Evolutionary conservation across 805 yeast species (phyloP).

Genomic region (Ascoidea asiatica): DNA sequence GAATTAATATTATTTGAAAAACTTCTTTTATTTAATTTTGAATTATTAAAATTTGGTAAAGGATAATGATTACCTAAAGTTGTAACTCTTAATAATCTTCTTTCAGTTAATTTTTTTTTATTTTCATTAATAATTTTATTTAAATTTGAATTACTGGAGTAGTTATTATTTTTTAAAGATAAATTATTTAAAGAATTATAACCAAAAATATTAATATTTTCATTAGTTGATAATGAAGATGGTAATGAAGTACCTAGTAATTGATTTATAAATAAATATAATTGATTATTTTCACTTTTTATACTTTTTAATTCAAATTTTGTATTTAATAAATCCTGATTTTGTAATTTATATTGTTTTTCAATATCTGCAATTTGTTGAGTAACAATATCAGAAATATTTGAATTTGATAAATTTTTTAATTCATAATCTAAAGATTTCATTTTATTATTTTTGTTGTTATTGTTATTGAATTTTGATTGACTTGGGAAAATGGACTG

Average conservation of each 20-base stretch:
- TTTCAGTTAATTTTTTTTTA: neutral
- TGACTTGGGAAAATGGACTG: slow-evolving; percentile 2
- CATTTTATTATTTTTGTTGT: neutral
- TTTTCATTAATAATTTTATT: too few relatives aligned
- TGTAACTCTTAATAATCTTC: neutral
- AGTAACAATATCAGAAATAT: neutral
- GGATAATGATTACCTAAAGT: neutral
- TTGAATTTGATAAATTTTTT: neutral
- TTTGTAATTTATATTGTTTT: slow-evolving; percentile 3
- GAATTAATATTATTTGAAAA: neutral
- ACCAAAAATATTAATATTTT: too few relatives aligned
- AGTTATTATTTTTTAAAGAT: too few relatives aligned
- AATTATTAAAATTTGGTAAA: too few relatives aligned
- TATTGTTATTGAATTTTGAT: neutral
- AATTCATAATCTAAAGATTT: neutral
- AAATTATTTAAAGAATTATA: neutral
- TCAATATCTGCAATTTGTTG: slow-evolving; percentile 2
- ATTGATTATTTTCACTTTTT: slow-evolving; percentile 6
- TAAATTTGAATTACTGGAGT: neutral
- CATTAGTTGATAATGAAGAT: neutral
- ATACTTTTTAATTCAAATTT: slow-evolving; percentile 5
- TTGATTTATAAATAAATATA: slow-evolving; percentile 7
- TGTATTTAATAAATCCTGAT: neutral
- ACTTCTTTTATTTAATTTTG: too few relatives aligned
- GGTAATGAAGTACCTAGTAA: neutral